Evolutionary conservation across 2,329 filamentous ascomycete species (phyloP).

Genomic region (Diaporthe citrichinensis): DNA sequence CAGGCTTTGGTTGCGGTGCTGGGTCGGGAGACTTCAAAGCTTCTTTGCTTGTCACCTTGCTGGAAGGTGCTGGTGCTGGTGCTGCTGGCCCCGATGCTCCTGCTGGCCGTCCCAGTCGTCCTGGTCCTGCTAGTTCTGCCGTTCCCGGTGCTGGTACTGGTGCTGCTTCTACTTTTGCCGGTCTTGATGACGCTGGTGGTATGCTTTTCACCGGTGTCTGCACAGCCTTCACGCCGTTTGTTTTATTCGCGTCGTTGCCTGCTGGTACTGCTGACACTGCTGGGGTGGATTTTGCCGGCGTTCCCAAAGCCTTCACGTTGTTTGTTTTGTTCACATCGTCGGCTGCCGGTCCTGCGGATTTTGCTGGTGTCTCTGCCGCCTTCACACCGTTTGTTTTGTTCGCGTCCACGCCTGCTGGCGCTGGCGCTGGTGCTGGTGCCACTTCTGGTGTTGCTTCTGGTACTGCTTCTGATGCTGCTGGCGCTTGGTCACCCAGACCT

Average conservation of each 20-base stretch:
- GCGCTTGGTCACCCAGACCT: constrained; percentile 25
- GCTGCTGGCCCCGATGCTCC: neutral
- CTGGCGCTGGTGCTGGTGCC: neutral
- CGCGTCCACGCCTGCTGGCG: neutral
- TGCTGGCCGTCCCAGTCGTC: neutral
- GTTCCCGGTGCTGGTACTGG: neutral
- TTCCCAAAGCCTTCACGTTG: too few relatives aligned
- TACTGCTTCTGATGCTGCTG: constrained; percentile 21
- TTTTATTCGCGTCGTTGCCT: neutral
- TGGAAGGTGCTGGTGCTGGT: constrained; percentile 13
- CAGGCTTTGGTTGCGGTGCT: constrained; percentile 23
- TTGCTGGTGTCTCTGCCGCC: neutral
- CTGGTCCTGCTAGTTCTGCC: neutral
- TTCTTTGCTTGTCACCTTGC: neutral
- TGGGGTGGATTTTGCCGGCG: too few relatives aligned
- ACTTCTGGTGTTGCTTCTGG: neutral
- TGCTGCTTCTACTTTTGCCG: neutral
- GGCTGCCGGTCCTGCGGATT: neutral
- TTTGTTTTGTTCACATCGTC: too few relatives aligned
- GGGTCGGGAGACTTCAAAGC: constrained; percentile 17
- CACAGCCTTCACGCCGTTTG: neutral
- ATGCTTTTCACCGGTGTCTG: neutral
- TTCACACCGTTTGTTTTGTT: neutral
- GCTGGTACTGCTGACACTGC: neutral
- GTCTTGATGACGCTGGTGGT: neutral